These are phyloP conservation scores for Penicillium hordei DNA, from an alignment of 2,329 filamentous ascomycete genomes.

Conservation along the genomic window DNA sequence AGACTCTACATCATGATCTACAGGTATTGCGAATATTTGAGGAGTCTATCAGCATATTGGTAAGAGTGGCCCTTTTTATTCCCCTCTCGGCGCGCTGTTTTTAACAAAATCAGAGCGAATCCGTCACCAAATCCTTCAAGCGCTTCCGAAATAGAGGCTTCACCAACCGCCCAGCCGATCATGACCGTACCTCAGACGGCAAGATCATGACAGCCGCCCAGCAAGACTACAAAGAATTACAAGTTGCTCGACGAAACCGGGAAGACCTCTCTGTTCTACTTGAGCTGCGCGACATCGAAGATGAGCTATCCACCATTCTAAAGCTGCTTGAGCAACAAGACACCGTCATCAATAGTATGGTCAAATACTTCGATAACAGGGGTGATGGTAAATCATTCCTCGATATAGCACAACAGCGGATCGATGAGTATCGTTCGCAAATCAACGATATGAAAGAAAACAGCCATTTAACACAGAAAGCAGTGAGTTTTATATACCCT, in stretches of 20 bases:
- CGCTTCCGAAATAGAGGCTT: slow-evolving; percentile 61
- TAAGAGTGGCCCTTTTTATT: slow-evolving; percentile 29
- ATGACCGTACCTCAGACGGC: slow-evolving; percentile 30
- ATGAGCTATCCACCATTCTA: slow-evolving; percentile 59
- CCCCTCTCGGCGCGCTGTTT: fast-evolving
- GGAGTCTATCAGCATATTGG: slow-evolving; percentile 64
- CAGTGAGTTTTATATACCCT: slow-evolving; percentile 40
- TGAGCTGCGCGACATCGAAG: slow-evolving; percentile 64
- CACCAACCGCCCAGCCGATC: slow-evolving; percentile 41
- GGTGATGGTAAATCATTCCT: slow-evolving; percentile 54
- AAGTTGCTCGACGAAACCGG: slow-evolving; percentile 58
- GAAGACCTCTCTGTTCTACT: slow-evolving; percentile 63
- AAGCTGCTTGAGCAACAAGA: slow-evolving; percentile 61
- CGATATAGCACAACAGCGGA: slow-evolving; percentile 51
- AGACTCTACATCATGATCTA: slow-evolving; percentile 60
- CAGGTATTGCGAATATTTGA: slow-evolving; percentile 66
- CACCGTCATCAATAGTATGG: slow-evolving; percentile 47
- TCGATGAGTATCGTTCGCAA: slow-evolving; percentile 58
- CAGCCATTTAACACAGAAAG: slow-evolving; percentile 59
- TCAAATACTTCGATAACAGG: slow-evolving; percentile 32
- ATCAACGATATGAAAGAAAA: slow-evolving; percentile 59
- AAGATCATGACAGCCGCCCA: slow-evolving; percentile 35
- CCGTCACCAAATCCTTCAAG: slow-evolving; percentile 63
- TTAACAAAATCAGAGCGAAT: slow-evolving; percentile 52
- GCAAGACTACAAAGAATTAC: slow-evolving; percentile 47